Evolutionary conservation across 345 rosid genomes (phyloP).

Genomic region (Salix caprea): DNA sequence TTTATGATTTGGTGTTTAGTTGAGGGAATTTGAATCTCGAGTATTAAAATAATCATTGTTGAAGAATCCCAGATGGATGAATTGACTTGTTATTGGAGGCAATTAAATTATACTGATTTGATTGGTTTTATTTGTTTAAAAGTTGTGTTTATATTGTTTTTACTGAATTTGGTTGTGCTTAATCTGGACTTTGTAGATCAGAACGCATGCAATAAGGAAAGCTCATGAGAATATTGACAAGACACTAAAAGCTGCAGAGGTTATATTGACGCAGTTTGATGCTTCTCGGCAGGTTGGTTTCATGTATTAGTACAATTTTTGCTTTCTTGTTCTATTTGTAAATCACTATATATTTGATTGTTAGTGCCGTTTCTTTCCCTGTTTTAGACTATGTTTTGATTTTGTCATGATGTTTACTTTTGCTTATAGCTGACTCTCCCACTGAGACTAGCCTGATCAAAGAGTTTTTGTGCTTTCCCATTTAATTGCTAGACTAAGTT

Average conservation of each 20-base stretch:
- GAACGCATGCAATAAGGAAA: slow-evolving; percentile 90
- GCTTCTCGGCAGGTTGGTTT: slow-evolving; percentile 73
- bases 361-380: background rate
- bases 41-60: background rate
- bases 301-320: background rate
- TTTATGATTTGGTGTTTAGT: background rate
- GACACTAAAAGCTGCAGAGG: slow-evolving; percentile 87
- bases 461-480: background rate
- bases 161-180: slow-evolving; percentile 7
- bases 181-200: slow-evolving; percentile 48
- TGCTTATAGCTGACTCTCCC: background rate
- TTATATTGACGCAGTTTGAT: slow-evolving; percentile 74
- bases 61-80: background rate
- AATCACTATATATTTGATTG: background rate
- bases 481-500: background rate
- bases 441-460: background rate
- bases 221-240: slow-evolving; percentile 96
- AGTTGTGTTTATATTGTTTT: background rate
- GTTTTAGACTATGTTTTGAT: background rate
- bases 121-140: background rate
- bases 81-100: background rate
- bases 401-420: background rate
- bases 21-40: background rate
- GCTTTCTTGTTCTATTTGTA: background rate
- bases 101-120: background rate